phyloP scores from a whole-genome alignment of 176 grass and related monocot species.

The Avena insularis region DNA sequence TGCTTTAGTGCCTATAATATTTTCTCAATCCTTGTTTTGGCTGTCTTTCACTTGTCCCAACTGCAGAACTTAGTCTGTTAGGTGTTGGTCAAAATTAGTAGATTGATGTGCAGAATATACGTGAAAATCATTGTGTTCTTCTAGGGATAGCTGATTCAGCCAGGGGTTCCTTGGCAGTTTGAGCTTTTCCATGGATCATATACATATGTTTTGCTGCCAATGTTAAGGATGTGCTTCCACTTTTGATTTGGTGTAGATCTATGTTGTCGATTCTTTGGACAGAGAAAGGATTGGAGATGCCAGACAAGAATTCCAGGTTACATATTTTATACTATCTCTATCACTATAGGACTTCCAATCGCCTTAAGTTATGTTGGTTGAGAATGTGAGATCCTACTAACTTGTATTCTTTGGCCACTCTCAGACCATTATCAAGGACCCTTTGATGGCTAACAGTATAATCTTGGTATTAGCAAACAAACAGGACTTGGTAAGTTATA shows the following conservation, averaged over 20 bases:
- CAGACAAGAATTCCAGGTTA: slow-evolving; percentile 88
- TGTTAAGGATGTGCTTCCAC: slow-evolving; percentile 33
- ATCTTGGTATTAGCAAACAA: slow-evolving; percentile 95
- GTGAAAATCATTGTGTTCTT: slow-evolving; percentile 22
- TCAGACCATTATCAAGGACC: slow-evolving; percentile 86
- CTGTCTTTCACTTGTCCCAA: neutral
- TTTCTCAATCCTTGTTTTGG: slow-evolving; percentile 16
- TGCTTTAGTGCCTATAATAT: neutral
- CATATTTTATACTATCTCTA: slow-evolving; percentile 19
- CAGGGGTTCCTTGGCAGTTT: neutral
- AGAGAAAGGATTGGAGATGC: slow-evolving; percentile 90
- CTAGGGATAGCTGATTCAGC: neutral
- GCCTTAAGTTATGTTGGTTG: neutral
- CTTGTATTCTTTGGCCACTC: slow-evolving; percentile 15
- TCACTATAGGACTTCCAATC: neutral
- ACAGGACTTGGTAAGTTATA: slow-evolving; percentile 86
- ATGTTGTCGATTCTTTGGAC: slow-evolving; percentile 95
- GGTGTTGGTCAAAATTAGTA: neutral
- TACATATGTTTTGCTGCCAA: slow-evolving; percentile 13
- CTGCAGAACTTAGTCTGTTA: neutral
- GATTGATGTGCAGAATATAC: neutral
- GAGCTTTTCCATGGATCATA: neutral
- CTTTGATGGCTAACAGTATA: slow-evolving; percentile 88
- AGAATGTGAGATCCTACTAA: slow-evolving; percentile 18
- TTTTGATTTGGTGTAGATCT: slow-evolving; percentile 67